phyloP scores from a whole-genome alignment of 345 rosid species.

The Eucalyptus sp. region DNA sequence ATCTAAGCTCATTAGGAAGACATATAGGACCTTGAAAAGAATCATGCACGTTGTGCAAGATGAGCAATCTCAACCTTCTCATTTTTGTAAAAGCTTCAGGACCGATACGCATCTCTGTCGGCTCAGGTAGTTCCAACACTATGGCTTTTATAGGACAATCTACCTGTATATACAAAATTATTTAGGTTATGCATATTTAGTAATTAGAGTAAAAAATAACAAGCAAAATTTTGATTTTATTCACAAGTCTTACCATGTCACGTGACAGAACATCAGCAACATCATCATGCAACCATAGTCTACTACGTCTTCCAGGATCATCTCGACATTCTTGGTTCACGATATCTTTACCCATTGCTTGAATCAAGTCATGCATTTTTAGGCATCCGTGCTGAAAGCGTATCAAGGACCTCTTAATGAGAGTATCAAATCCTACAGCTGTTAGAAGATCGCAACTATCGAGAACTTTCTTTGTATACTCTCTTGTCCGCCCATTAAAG shows the following conservation, averaged over 20 bases:
- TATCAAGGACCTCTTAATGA: neutral
- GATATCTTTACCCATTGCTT: neutral
- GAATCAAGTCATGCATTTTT: neutral
- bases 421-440: fast-evolving
- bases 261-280: fast-evolving
- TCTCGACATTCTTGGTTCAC: neutral
- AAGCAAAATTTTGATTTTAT: neutral
- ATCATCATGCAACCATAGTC: neutral
- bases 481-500: fast-evolving
- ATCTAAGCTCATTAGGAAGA: neutral
- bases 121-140: neutral
- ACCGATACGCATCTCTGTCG: fast-evolving
- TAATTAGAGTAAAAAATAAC: neutral
- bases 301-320: neutral
- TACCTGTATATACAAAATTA: neutral
- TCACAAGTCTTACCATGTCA: neutral
- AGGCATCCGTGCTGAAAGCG: fast-evolving
- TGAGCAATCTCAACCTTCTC: neutral
- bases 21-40: neutral
- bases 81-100: neutral
- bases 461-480: neutral
- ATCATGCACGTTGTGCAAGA: neutral
- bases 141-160: neutral
- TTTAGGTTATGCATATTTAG: neutral
- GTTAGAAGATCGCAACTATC: neutral